phyloP scores from a whole-genome alignment of 208 protist genomes.

The Wallacemonas rigidus region DNA sequence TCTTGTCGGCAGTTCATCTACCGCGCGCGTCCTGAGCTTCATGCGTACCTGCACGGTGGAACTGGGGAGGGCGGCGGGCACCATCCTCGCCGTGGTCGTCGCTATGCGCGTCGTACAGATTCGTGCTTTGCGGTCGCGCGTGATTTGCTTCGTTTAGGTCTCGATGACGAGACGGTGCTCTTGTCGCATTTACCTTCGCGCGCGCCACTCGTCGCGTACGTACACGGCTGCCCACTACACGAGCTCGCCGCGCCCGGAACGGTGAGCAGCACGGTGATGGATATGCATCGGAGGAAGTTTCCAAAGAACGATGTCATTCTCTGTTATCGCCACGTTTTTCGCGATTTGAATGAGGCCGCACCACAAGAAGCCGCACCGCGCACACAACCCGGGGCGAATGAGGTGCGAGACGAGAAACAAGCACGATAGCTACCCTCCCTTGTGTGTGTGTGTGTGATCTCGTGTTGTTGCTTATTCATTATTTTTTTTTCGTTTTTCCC shows the following conservation, averaged over 20 bases:
- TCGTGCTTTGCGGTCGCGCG: slow-evolving; percentile 25
- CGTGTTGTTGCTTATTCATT: no score
- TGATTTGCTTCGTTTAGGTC: slow-evolving; percentile 37
- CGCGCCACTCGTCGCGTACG: slow-evolving; percentile 41
- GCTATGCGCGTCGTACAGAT: neutral
- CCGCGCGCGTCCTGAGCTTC: slow-evolving; percentile 20
- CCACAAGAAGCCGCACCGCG: slow-evolving; percentile 23
- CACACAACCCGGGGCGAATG: no score
- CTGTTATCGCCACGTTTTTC: slow-evolving; percentile 75
- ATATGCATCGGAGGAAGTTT: slow-evolving; percentile 22
- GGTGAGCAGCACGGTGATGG: neutral
- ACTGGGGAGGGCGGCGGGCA: neutral
- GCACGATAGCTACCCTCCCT: neutral
- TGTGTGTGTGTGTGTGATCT: neutral
- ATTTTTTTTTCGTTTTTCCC: no score
- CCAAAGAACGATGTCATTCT: slow-evolving; percentile 47
- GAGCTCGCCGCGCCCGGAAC: slow-evolving; percentile 20
- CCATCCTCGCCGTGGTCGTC: no score
- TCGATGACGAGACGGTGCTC: slow-evolving; percentile 68
- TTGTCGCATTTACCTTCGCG: slow-evolving; percentile 42
- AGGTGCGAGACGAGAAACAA: no score
- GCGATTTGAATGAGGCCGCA: slow-evolving; percentile 56
- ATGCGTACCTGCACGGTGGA: slow-evolving; percentile 12
- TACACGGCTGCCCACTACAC: slow-evolving; percentile 37
- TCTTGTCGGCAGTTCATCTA: slow-evolving; percentile 69